Evolutionary conservation across 495 filamentous ascomycete species (phyloP).

Genomic region (Choiromyces venosus): DNA sequence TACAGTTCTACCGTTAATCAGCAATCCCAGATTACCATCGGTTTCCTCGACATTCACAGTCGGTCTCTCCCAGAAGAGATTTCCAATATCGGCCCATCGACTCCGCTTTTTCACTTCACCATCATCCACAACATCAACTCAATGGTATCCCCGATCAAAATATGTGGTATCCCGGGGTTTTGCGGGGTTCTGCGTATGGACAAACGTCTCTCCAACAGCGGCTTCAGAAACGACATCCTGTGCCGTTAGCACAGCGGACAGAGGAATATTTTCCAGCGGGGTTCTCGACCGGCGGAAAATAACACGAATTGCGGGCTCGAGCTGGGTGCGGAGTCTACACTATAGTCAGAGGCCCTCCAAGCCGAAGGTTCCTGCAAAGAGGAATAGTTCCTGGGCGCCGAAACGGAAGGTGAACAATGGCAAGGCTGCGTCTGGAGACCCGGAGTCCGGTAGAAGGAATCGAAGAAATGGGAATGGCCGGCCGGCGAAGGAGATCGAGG

Average conservation of each 20-base stretch:
- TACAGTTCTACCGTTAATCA: slow-evolving; percentile 30
- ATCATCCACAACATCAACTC: slow-evolving; percentile 18
- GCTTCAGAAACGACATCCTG: slow-evolving; percentile 33
- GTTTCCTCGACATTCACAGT: slow-evolving; percentile 22
- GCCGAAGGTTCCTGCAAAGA: slow-evolving; percentile 26
- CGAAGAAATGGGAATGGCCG: slow-evolving; percentile 20
- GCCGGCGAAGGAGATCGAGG: slow-evolving; percentile 7
- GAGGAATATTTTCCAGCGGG: slow-evolving; percentile 16
- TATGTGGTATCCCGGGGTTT: slow-evolving; percentile 42
- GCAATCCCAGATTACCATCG: slow-evolving; percentile 23
- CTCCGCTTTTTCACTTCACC: slow-evolving; percentile 26
- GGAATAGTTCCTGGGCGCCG: neutral
- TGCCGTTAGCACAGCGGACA: slow-evolving; percentile 24
- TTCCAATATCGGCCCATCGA: slow-evolving; percentile 19
- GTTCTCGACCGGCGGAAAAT: slow-evolving; percentile 29
- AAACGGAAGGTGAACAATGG: slow-evolving; percentile 15
- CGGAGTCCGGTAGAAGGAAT: slow-evolving; percentile 10
- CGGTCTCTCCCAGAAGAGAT: slow-evolving; percentile 18
- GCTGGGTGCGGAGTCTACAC: slow-evolving; percentile 30
- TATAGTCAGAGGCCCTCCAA: slow-evolving; percentile 18
- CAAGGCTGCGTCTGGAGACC: slow-evolving; percentile 20
- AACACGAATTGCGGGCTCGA: slow-evolving; percentile 23
- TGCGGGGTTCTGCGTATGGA: slow-evolving; percentile 40
- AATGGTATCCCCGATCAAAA: slow-evolving; percentile 36
- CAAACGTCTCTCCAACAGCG: slow-evolving; percentile 30